Conservation (phyloP, 2,329 filamentous ascomycete genomes). For the Ophiocordyceps sinensis region DNA sequence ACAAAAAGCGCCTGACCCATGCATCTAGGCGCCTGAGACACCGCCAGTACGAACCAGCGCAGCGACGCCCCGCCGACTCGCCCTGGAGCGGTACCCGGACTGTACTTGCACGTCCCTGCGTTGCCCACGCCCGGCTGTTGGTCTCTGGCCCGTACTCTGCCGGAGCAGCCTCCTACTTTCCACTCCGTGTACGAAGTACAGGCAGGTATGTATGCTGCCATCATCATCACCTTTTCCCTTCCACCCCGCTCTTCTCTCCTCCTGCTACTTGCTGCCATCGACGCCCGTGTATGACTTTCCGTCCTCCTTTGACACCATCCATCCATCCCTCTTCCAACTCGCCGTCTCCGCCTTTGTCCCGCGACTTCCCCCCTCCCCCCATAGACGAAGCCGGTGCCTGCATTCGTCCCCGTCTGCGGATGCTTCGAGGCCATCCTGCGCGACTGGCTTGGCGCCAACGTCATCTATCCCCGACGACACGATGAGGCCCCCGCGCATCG, state of each 20-base stretch:
- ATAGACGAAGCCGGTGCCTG: constrained; percentile 1
- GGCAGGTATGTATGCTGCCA: no score
- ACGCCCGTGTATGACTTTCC: neutral
- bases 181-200: no score
- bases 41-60: neutral
- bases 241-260: neutral
- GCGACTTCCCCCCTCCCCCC: no score
- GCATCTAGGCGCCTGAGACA: neutral
- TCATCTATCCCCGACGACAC: constrained; percentile 10
- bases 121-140: no score
- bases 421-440: constrained; percentile 1
- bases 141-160: neutral
- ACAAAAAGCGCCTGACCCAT: neutral
- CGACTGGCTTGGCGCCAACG: constrained; percentile 3
- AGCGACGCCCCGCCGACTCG: no score
- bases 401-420: neutral
- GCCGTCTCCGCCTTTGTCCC: no score
- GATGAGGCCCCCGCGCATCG: constrained; percentile 40
- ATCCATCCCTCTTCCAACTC: no score
- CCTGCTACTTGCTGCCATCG: neutral
- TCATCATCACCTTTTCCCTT: neutral
- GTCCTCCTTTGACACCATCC: no score
- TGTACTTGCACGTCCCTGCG: no score
- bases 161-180: neutral
- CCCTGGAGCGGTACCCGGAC: no score